A percentile compares a stretch with the other conserved stretches of the same genome.
Conservation (phyloP, 495 filamentous ascomycete genomes). For the Penicillium pulvis region DNA sequence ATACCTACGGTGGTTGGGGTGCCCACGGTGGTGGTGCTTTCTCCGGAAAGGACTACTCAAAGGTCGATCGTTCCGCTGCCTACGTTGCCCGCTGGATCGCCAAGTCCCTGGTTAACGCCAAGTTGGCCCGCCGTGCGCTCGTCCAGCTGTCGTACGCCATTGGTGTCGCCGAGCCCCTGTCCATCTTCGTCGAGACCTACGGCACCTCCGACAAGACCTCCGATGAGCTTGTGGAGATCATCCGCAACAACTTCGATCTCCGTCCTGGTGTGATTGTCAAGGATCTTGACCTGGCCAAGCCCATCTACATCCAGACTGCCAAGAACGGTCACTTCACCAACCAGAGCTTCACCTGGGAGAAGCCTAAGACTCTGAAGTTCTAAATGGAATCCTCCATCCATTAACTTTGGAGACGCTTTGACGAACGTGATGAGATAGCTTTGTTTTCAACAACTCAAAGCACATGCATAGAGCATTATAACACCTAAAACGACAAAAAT, state of each 20-base stretch:
- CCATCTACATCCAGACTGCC: constrained; percentile 97
- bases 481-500: constrained; percentile 20
- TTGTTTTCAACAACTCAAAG: constrained; percentile 67
- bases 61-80: constrained; percentile 97
- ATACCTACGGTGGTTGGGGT: constrained; percentile 99
- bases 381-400: constrained; percentile 51
- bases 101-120: constrained; percentile 91
- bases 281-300: constrained; percentile 91
- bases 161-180: constrained; percentile 95
- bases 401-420: constrained; percentile 33
- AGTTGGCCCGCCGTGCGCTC: constrained; percentile 84
- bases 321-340: constrained; percentile 99
- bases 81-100: constrained; percentile 98
- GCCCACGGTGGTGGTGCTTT: constrained; percentile 99
- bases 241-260: constrained; percentile 94
- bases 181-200: constrained; percentile 69
- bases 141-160: constrained; percentile 99
- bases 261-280: constrained; percentile 97
- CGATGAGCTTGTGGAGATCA: constrained; percentile 91
- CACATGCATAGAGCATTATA: constrained; percentile 47
- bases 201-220: constrained; percentile 74
- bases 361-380: constrained; percentile 90
- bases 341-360: constrained; percentile 97
- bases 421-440: constrained; percentile 57
- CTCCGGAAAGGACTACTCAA: constrained; percentile 99